Evolutionary conservation across 1,284 basidiomycete species (phyloP).

Genomic region (Pascua sp.): DNA sequence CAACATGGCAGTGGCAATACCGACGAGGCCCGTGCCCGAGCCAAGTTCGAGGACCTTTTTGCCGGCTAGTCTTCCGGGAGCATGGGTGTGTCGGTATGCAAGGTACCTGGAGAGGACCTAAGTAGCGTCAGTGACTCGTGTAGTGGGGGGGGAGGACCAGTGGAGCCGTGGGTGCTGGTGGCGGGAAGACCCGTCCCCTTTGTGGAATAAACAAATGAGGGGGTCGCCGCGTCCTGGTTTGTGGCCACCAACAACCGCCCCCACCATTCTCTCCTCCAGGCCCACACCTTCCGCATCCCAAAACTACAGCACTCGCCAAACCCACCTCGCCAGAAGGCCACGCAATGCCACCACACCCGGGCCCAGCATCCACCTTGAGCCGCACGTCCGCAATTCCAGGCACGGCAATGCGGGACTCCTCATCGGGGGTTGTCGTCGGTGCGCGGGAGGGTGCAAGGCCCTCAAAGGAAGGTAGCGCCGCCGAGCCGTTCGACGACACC

Average conservation of each 20-base stretch:
- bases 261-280: background rate
- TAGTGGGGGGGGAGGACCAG: no score
- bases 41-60: conserved; percentile 76
- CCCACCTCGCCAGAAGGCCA: conserved; percentile 88
- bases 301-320: conserved; percentile 1
- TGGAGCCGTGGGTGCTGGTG: no score
- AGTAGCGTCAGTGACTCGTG: background rate
- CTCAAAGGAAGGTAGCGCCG: conserved; percentile 34
- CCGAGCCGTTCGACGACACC: conserved; percentile 32
- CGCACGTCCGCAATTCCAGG: conserved; percentile 32
- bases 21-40: conserved; percentile 80
- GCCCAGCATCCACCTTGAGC: conserved; percentile 65
- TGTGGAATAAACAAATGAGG: no score
- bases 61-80: conserved; percentile 54
- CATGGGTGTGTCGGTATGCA: conserved; percentile 52
- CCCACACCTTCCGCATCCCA: no score
- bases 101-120: conserved; percentile 76
- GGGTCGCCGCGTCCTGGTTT: background rate
- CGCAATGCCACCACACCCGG: conserved; percentile 84
- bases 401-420: conserved; percentile 32
- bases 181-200: background rate
- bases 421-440: conserved; percentile 29
- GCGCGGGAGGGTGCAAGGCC: conserved; percentile 35
- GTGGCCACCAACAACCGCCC: background rate
- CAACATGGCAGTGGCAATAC: conserved; percentile 70